Base-by-base conservation (phyloP, 1,284 basidiomycete genomes). In the Boletellus deceptivus region DNA sequence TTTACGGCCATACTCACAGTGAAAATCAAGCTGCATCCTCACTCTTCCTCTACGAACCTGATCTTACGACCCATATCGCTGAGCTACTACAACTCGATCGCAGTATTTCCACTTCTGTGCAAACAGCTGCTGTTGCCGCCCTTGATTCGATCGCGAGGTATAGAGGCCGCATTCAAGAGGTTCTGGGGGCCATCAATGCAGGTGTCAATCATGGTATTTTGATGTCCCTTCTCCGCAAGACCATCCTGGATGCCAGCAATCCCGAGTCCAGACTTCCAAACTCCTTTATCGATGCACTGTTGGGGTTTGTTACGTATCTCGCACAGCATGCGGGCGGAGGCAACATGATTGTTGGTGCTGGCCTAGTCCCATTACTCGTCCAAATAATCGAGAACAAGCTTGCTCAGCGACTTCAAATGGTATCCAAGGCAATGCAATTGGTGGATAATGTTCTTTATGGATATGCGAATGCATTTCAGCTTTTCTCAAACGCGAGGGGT, bases 301-400 rank as follows among this genome's bases (percentile, higher is more conserved):
- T 98, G 55, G 84, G 86, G 22, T 91, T 99, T 62, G 79, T 99
- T 37, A 92, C 89, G 2, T 93, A 86, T 71, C 82, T 99, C 56
- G 86, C 92, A 13, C 87, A 89, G 17, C 88, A 93, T 60, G 79
- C 89, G 3, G 80, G 85, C 2, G 92, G 93, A 29, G 92, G 91
- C 31, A 92, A 89, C 62, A 91, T 97, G 87, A 84, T 98, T 39
- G 90, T 98, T 51, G 91, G 93, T n/a, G 95, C 97, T n/a, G 97
- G 97, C 3, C 74, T 98, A 41, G 81, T 99, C 27, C 92, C 93
- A 1, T 75, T 96, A 8, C 77, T 99, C 14, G 86, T 97, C 47
- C 91, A 96, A 61, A 75, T 96, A 47, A 84, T 95, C 61, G 87
- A 92, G 69, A 90, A 88, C 66, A 80, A 78, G 56, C 73, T 84